A percentile compares a stretch with the other conserved stretches of the same genome.
Evolutionary conservation across 2,329 filamentous ascomycete genomes (phyloP).

Genomic region (Pezicula rhizophila): DNA sequence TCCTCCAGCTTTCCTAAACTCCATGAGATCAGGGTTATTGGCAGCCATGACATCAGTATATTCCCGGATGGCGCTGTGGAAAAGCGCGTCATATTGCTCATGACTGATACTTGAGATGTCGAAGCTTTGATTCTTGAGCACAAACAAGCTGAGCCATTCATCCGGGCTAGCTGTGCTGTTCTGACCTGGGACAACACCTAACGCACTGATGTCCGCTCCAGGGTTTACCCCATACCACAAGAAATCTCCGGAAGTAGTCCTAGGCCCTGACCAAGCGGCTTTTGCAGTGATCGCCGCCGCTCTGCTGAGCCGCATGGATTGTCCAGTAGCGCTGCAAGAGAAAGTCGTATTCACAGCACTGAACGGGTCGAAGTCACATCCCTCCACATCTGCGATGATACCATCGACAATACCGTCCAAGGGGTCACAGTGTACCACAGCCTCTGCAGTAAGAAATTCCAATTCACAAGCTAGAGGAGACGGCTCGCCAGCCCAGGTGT

Average conservation of each 20-base stretch:
- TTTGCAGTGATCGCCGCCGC: neutral
- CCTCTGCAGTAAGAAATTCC: conserved; percentile 2
- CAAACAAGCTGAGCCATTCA: conserved; percentile 3
- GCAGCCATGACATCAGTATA: conserved; percentile 18
- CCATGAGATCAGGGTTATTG: conserved; percentile 1
- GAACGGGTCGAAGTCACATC: conserved; percentile 2
- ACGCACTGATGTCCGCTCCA: neutral
- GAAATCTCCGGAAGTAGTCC: neutral
- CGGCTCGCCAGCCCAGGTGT: neutral
- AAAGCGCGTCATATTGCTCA: conserved; percentile 17
- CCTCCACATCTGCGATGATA: conserved; percentile 1
- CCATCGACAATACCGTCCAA: conserved; percentile 7
- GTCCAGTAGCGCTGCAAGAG: conserved; percentile 1
- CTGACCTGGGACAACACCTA: neutral
- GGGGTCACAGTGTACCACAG: conserved; percentile 2
- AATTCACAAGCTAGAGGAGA: conserved; percentile 1
- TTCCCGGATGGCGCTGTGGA: conserved; percentile 21
- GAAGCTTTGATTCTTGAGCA: conserved; percentile 2
- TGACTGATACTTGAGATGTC: conserved; percentile 24
- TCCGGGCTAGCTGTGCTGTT: neutral
- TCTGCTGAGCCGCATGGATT: neutral
- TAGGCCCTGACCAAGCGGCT: neutral
- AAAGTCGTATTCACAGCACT: neutral
- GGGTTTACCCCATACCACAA: conserved; percentile 5
- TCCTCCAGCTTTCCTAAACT: conserved; percentile 2